A percentile compares a stretch with the other conserved stretches of the same genome.
These are phyloP conservation scores for Solanum bulbocastanum DNA, from an alignment of 257 asterid species.

Conservation along the genomic window DNA sequence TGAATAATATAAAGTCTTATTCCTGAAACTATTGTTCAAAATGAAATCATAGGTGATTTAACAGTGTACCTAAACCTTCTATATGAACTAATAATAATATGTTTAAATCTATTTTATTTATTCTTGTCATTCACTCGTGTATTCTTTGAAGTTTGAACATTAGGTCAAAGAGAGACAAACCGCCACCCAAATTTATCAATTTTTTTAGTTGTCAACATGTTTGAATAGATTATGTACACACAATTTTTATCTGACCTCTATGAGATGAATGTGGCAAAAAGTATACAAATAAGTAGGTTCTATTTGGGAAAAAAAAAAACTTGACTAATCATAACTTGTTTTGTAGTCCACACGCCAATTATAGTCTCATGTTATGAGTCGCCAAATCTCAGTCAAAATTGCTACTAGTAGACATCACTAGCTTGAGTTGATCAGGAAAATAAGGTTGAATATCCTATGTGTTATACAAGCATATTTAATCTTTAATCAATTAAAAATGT, in stretches of 20 bases:
- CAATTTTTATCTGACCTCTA: background rate
- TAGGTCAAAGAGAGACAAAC: background rate
- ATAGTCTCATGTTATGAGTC: background rate
- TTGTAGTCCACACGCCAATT: background rate
- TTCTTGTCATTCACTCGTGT: background rate
- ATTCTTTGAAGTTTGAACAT: background rate
- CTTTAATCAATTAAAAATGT: background rate
- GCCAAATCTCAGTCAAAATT: background rate
- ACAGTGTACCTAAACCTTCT: background rate
- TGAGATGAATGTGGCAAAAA: background rate
- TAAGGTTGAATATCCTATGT: background rate
- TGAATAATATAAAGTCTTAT: background rate
- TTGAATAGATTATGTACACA: background rate
- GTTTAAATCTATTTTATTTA: too few species aligned
- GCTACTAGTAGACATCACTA: background rate
- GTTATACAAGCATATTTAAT: background rate
- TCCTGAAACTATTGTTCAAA: background rate
- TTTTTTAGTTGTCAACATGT: background rate
- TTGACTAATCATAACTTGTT: background rate
- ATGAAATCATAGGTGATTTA: background rate
- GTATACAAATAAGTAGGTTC: background rate
- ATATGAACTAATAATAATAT: background rate
- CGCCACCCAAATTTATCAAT: background rate
- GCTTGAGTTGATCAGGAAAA: background rate
- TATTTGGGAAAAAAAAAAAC: background rate